phyloP scores from a whole-genome alignment of 352 stramenopile genomes.

The Aphanomyces invadans region DNA sequence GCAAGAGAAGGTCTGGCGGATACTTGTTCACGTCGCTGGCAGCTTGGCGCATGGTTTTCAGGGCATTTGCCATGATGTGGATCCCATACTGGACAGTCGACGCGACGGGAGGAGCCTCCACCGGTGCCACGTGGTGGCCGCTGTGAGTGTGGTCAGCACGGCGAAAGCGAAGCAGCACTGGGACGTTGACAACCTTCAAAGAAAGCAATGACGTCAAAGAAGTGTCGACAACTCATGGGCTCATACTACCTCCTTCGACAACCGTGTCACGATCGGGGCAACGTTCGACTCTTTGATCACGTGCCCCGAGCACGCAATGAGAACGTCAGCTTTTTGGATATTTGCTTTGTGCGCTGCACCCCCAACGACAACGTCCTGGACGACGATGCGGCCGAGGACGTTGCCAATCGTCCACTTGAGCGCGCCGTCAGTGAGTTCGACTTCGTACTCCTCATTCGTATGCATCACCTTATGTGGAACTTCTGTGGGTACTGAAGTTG shows the following conservation, averaged over 20 bases:
- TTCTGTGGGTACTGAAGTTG: constrained; percentile 7
- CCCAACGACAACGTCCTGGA: constrained; percentile 60
- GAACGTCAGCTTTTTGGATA: constrained; percentile 79
- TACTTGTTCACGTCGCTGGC: constrained; percentile 42
- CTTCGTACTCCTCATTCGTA: constrained; percentile 66
- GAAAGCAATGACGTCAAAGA: not conserved
- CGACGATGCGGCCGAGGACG: constrained; percentile 74
- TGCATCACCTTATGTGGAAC: constrained; percentile 35
- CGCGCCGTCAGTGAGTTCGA: constrained; percentile 63
- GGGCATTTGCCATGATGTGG: constrained; percentile 30
- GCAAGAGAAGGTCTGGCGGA: constrained; percentile 69
- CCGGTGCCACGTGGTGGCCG: not conserved
- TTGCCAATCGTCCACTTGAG: constrained; percentile 79
- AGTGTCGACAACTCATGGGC: not conserved
- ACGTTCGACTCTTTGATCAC: constrained; percentile 74
- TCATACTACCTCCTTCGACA: constrained; percentile 60
- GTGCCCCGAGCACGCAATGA: constrained; percentile 64
- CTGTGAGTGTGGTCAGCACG: constrained; percentile 6
- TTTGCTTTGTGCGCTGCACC: constrained; percentile 57
- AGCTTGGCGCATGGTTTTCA: constrained; percentile 75
- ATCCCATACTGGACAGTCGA: not conserved
- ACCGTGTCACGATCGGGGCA: constrained; percentile 57
- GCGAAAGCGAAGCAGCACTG: constrained; percentile 15
- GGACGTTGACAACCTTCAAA: not conserved
- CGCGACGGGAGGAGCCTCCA: not conserved